Percentiles rank a stretch among this genome's conserved stretches.
Evolutionary conservation across 1,139 yeast species (phyloP).

Genomic region (Nadsonia starkeyi-henricii): DNA sequence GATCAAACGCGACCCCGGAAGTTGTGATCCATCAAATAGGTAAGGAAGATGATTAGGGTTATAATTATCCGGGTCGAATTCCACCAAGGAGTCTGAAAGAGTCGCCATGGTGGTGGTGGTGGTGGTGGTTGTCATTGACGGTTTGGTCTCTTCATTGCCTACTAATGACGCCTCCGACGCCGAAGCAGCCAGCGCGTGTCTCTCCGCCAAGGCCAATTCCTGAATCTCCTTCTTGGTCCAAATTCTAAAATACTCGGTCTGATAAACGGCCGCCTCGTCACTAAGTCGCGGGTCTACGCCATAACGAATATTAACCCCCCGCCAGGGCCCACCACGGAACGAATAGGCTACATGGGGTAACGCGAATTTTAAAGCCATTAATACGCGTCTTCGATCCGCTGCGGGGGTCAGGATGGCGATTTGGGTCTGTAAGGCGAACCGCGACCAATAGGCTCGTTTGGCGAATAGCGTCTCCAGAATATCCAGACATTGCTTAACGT

Average conservation of each 20-base stretch:
- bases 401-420: constrained; percentile 37
- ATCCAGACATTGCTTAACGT: constrained; percentile 34
- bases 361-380: constrained; percentile 36
- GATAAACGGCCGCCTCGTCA: constrained; percentile 46
- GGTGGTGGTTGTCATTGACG: background rate
- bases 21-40: constrained; percentile 54
- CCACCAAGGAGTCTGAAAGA: background rate
- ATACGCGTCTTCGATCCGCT: constrained; percentile 18
- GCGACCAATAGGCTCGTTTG: constrained; percentile 71
- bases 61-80: background rate
- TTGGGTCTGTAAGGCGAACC: constrained; percentile 49
- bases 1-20: constrained; percentile 58
- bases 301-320: constrained; percentile 68
- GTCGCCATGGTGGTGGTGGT: background rate
- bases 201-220: constrained; percentile 14
- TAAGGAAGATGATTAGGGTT: constrained; percentile 22
- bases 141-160: constrained; percentile 2
- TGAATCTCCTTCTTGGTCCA: constrained; percentile 23
- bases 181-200: constrained; percentile 10
- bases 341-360: constrained; percentile 73
- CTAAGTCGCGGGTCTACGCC: constrained; percentile 67
- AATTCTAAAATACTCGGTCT: constrained; percentile 72
- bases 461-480: constrained; percentile 43
- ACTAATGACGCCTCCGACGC: constrained; percentile 1
- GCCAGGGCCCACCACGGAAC: constrained; percentile 87